Conservation (phyloP, 73 alveolate genomes). For the Tetrahymena borealis region DNA sequence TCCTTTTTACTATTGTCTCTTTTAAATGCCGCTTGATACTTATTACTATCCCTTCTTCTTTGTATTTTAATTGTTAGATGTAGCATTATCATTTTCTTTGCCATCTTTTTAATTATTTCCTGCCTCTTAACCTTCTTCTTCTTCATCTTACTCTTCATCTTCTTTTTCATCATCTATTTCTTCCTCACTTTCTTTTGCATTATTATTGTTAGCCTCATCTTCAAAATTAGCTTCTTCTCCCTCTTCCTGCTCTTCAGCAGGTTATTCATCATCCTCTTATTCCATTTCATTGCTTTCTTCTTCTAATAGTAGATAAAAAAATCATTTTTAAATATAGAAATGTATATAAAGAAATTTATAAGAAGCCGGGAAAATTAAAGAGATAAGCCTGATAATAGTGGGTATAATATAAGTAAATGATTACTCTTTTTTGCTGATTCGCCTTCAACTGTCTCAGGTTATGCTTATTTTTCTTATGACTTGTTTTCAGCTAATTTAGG, state of each 20-base stretch:
- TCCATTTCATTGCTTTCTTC: background rate
- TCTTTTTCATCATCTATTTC: background rate
- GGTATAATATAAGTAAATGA: background rate
- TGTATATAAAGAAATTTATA: background rate
- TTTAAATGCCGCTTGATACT: background rate
- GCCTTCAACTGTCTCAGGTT: background rate
- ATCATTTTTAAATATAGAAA: background rate
- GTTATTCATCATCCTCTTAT: too few species aligned
- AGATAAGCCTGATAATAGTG: background rate
- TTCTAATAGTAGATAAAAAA: background rate
- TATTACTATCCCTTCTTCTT: background rate
- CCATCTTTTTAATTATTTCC: background rate
- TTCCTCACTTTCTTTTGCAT: background rate
- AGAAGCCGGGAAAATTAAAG: background rate
- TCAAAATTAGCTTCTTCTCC: background rate
- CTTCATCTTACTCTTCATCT: background rate
- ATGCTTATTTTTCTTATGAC: background rate
- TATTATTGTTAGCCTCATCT: background rate
- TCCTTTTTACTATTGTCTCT: background rate
- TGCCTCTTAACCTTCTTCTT: background rate
- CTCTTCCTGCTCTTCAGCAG: background rate
- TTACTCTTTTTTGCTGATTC: background rate
- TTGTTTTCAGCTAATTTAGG: background rate
- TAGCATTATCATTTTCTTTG: background rate
- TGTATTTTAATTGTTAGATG: background rate